Evolutionary conservation across 2,329 filamentous ascomycete species (phyloP), one percentile per base, ranked within the genome.

Genomic region (Tolypocladium inflatum): DNA sequence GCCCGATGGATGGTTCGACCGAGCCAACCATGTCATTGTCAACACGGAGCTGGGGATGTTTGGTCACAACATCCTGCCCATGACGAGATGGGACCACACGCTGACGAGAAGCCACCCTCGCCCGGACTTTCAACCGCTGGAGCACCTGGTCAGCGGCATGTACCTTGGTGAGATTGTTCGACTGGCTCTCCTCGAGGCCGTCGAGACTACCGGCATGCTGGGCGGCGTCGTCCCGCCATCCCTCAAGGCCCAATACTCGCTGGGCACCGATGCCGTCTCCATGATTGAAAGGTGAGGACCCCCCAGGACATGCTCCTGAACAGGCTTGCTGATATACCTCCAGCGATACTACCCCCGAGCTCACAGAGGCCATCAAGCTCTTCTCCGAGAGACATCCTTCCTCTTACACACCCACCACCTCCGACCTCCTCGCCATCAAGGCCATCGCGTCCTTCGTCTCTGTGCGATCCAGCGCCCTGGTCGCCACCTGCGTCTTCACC

Each of bases 41-140:
- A 88, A 88, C 68, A 87, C 84, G 1, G 85, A 88, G 68, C 70
- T 87, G 39, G 80, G 84, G 63, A 87, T 88, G 84, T 87, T 86
- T 66, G 85, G 85, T 17, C 73, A 77, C 55, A 79, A 73, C 58
- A 77, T 85, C 54, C 70, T 87, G 33, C 83, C 84, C 8, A 63
- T 81, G 57, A 87, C 84, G 4, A 77, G 76, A 62, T 88, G 85
- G 84, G 85, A 88, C 62, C 67, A 71, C 21, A 67, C 72, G 6
- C 71, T 88, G 17, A 79, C 80, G 52, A 74, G 73, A 2, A 73
- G 69, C 0, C 85, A 85, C 61, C 74, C 79, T 15, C 73, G 75
- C 56, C 84, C 84, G 0, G 78, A 81, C 30, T 86, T 86, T 61
- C 84, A 87, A 63, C 84, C 84, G 0, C 68, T 86, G 13, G 84